These are phyloP conservation scores for Sphaerulina populicola DNA, from an alignment of 2,329 filamentous ascomycete genomes.

Conservation along the genomic window DNA sequence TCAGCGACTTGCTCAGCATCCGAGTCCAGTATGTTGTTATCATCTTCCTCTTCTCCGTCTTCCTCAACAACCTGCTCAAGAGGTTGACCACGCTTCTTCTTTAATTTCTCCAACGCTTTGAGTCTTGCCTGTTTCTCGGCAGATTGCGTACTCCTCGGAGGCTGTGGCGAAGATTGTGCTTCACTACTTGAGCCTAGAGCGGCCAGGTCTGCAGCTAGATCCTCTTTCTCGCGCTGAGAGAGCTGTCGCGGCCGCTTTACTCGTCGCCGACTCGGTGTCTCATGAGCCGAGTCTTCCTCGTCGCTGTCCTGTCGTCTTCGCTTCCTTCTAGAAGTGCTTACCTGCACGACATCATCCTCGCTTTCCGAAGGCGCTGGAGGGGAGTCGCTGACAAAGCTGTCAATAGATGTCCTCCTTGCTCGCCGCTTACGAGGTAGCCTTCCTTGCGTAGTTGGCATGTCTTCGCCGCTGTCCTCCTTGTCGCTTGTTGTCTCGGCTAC, in stretches of 20 bases:
- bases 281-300: conserved; percentile 15
- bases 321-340: conserved; percentile 14
- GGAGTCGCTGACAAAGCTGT: conserved; percentile 24
- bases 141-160: conserved; percentile 25
- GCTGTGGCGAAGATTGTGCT: conserved; percentile 21
- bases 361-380: conserved; percentile 21
- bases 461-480: conserved; percentile 19
- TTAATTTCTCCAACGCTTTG: conserved; percentile 39
- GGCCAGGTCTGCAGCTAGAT: conserved; percentile 41
- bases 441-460: conserved; percentile 27
- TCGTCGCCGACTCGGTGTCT: conserved; percentile 23
- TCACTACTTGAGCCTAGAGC: conserved; percentile 35
- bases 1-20: conserved; percentile 25
- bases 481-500: not conserved
- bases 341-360: conserved; percentile 28
- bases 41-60: conserved; percentile 18
- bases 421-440: conserved; percentile 21
- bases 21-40: conserved; percentile 27
- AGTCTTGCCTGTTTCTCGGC: conserved; percentile 34
- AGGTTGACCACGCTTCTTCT: conserved; percentile 30
- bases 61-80: conserved; percentile 19
- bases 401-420: conserved; percentile 7
- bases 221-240: conserved; percentile 33
- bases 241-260: conserved; percentile 21
- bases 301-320: conserved; percentile 11